phyloP scores from a whole-genome alignment of 2,329 filamentous ascomycete genomes.

The Nannizziopsis barbatae region DNA sequence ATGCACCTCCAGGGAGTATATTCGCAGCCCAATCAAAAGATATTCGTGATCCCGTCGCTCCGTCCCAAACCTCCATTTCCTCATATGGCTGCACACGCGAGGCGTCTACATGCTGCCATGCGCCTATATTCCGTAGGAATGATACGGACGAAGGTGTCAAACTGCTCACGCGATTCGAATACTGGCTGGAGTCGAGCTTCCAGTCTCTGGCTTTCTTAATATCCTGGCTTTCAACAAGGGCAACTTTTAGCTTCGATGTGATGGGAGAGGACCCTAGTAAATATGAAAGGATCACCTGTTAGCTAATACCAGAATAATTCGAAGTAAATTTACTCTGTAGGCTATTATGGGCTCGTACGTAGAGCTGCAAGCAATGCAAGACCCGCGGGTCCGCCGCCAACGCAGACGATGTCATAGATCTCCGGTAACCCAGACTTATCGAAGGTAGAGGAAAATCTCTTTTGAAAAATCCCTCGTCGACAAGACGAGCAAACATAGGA shows the following conservation, averaged over 20 bases:
- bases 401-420: slow-evolving; percentile 86
- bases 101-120: slow-evolving; percentile 65
- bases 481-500: slow-evolving; percentile 35
- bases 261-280: slow-evolving; percentile 58
- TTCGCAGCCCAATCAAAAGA: slow-evolving; percentile 64
- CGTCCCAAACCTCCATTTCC: slow-evolving; percentile 98
- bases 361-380: slow-evolving; percentile 69
- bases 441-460: slow-evolving; percentile 25
- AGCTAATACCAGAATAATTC: not conserved
- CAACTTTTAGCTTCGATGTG: slow-evolving; percentile 68
- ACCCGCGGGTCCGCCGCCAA: slow-evolving; percentile 80
- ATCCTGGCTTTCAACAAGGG: slow-evolving; percentile 82
- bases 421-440: slow-evolving; percentile 35
- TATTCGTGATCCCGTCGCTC: slow-evolving; percentile 73
- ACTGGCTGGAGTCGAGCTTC: slow-evolving; percentile 55
- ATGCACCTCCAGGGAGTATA: slow-evolving; percentile 27
- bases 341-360: slow-evolving; percentile 42
- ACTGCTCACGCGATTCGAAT: slow-evolving; percentile 91
- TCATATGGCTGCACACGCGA: slow-evolving; percentile 75
- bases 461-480: slow-evolving; percentile 21
- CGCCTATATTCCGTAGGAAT: slow-evolving; percentile 73
- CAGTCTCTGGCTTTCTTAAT: slow-evolving; percentile 58
- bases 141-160: slow-evolving; percentile 78
- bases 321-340: not conserved
- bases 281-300: not conserved